Conservation (phyloP, 1,139 yeast genomes). For the Scheffersomyces quercinus region DNA sequence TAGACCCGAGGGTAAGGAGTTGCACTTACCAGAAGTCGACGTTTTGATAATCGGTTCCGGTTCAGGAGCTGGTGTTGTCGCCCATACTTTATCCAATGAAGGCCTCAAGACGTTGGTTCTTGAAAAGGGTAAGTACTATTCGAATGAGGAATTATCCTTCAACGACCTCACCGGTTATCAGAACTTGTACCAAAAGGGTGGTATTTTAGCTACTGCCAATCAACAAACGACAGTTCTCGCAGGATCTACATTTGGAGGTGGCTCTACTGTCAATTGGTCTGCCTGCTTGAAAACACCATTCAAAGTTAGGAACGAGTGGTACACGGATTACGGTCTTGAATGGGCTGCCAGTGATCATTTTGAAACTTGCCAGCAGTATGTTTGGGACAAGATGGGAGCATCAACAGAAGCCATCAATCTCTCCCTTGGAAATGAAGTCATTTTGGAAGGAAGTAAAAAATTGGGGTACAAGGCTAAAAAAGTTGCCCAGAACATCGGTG, state of each 20-base stretch:
- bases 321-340: conserved; percentile 46
- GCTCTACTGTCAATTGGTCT: conserved; percentile 64
- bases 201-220: conserved; percentile 32
- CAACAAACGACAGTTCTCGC: conserved; percentile 47
- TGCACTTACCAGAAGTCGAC: conserved; percentile 39
- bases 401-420: conserved; percentile 41
- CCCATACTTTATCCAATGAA: conserved; percentile 46
- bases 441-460: conserved; percentile 47
- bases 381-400: conserved; percentile 56
- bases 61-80: conserved; percentile 59
- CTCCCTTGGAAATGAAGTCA: conserved; percentile 47
- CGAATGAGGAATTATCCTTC: conserved; percentile 36
- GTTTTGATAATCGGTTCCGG: conserved; percentile 60
- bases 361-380: conserved; percentile 51
- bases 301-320: conserved; percentile 58
- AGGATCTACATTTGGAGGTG: conserved; percentile 63
- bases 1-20: conserved; percentile 33
- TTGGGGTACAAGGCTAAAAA: conserved; percentile 46
- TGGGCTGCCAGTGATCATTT: conserved; percentile 48
- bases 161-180: conserved; percentile 40
- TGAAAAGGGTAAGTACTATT: conserved; percentile 54
- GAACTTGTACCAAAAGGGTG: conserved; percentile 44
- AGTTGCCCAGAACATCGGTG: conserved; percentile 54
- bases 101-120: conserved; percentile 51
- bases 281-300: conserved; percentile 57